These are phyloP conservation scores for Trichosporon sp. DNA, from an alignment of 1,284 basidiomycete species.

Conservation along the genomic window DNA sequence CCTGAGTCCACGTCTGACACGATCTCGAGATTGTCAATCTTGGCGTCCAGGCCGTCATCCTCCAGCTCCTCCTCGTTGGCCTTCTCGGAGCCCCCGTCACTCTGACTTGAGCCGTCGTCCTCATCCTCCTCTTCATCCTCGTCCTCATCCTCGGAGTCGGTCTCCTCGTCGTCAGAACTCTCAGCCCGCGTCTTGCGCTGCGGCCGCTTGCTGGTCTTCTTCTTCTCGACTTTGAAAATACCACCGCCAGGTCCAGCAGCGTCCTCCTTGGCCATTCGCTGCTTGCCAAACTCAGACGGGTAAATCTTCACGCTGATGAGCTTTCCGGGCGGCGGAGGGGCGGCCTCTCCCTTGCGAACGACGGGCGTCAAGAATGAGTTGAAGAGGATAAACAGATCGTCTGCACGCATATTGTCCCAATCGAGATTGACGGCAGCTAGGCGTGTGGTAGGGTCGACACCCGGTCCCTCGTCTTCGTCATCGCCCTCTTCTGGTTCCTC, in stretches of 20 bases:
- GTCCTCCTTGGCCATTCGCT: constrained; percentile 80
- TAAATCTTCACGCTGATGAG: constrained; percentile 76
- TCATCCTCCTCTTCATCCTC: constrained; percentile 2
- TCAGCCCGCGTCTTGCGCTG: constrained; percentile 4
- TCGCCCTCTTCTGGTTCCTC: constrained; percentile 45
- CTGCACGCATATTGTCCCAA: constrained; percentile 93
- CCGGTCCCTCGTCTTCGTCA: constrained; percentile 41
- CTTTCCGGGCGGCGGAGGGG: constrained; percentile 54
- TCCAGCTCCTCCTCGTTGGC: constrained; percentile 43
- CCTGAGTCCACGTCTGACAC: constrained; percentile 37
- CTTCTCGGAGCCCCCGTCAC: constrained; percentile 1
- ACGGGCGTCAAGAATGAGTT: constrained; percentile 65
- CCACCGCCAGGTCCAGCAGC: constrained; percentile 82
- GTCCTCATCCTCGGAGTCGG: neutral
- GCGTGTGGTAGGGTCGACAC: constrained; percentile 56
- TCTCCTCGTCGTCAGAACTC: neutral
- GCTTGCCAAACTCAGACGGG: constrained; percentile 88
- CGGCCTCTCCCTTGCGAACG: constrained; percentile 20
- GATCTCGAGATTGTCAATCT: constrained; percentile 35
- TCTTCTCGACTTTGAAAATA: constrained; percentile 55
- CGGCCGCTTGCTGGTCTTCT: constrained; percentile 19
- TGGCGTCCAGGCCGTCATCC: constrained; percentile 18
- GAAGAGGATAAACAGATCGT: constrained; percentile 88
- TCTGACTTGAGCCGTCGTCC: too few species aligned
- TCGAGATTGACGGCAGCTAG: constrained; percentile 94